Evolutionary conservation across 768 basidiomycete genomes (phyloP).

Genomic region (Serendipita vermifera): DNA sequence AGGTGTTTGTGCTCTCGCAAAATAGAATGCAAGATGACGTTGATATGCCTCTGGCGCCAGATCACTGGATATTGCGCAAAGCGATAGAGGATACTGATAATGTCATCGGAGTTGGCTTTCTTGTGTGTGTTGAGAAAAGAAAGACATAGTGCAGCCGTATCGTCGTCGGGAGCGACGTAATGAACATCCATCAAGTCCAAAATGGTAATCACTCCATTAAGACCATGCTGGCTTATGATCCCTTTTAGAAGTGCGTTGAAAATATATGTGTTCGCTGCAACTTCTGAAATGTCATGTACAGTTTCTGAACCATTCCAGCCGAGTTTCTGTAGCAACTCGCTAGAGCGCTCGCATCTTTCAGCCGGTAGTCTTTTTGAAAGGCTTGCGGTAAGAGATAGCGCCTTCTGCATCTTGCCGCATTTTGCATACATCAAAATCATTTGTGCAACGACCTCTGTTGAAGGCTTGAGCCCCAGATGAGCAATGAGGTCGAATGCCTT

Average conservation of each 20-base stretch:
- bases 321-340: not conserved
- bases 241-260: slow-evolving; percentile 52
- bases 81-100: not conserved
- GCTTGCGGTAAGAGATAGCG: not conserved
- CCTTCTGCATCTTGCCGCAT: not conserved
- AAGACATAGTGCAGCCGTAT: not conserved
- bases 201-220: slow-evolving; percentile 34
- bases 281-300: not conserved
- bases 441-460: not conserved
- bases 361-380: not conserved
- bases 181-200: slow-evolving; percentile 26
- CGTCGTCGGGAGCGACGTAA: not conserved
- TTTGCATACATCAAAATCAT: not conserved
- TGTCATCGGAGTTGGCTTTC: not conserved
- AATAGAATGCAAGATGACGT: not conserved
- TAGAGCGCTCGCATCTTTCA: not conserved
- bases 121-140: not conserved
- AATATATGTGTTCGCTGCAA: slow-evolving; percentile 28
- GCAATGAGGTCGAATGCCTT: not conserved
- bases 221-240: slow-evolving; percentile 35
- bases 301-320: not conserved
- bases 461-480: not conserved
- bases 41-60: not conserved
- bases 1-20: not conserved
- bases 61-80: not conserved